phyloP scores from a whole-genome alignment of 148 eudicot species.

The Dysphania ambrosioides region DNA sequence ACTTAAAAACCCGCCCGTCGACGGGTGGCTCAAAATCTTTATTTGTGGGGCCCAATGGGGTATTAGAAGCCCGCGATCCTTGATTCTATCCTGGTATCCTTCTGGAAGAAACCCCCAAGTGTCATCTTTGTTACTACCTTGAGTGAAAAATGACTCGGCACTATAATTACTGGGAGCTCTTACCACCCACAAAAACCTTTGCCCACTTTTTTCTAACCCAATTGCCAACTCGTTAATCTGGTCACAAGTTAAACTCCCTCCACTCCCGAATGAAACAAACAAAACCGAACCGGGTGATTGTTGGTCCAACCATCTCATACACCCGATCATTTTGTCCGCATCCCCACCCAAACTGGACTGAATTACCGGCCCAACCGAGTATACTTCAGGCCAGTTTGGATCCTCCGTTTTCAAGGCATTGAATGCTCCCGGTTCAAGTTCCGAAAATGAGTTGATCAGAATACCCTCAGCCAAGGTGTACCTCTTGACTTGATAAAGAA shows the following conservation, averaged over 20 bases:
- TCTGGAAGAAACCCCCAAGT: conserved; percentile 40
- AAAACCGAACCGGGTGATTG: conserved; percentile 49
- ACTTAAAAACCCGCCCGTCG: conserved; percentile 42
- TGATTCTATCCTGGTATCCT: conserved; percentile 33
- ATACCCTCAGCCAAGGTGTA: conserved; percentile 44
- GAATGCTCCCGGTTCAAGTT: conserved; percentile 40
- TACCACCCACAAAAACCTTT: conserved; percentile 51
- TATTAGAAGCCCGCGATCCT: conserved; percentile 33
- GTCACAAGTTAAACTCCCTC: conserved; percentile 40
- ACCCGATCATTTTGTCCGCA: conserved; percentile 1
- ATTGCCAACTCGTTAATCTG: conserved; percentile 44
- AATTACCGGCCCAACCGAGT: conserved; percentile 43
- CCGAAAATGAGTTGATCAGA: conserved; percentile 46
- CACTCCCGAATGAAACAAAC: conserved; percentile 48
- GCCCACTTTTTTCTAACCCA: conserved; percentile 48
- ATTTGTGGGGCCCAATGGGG: conserved; percentile 51
- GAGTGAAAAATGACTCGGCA: conserved; percentile 24
- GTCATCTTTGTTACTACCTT: conserved; percentile 16
- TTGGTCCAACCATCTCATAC: conserved; percentile 44
- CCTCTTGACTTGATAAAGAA: conserved; percentile 30
- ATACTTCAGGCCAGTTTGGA: conserved; percentile 31
- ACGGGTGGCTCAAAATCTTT: conserved; percentile 29
- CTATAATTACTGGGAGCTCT: conserved; percentile 34
- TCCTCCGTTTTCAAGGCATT: conserved; percentile 26
- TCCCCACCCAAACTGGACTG: conserved; percentile 16